Percentiles rank a stretch among this genome's conserved stretches.
Conservation (phyloP, 179 eudicot genomes). For the Silene noctiflora region DNA sequence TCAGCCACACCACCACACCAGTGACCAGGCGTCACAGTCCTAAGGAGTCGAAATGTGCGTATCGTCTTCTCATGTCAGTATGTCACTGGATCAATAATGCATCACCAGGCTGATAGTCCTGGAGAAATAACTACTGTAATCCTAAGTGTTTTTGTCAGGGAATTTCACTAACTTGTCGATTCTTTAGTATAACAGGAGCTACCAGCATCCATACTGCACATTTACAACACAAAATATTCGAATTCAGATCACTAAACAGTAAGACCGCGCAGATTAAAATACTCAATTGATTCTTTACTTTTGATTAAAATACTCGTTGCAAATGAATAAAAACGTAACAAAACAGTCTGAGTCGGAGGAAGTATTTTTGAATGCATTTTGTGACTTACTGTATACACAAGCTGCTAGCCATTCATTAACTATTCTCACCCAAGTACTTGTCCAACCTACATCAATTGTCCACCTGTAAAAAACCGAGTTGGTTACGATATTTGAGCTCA, state of each 20-base stretch:
- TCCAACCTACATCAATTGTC: conserved; percentile 91
- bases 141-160: conserved; percentile 19
- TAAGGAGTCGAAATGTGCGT: not conserved
- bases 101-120: not conserved
- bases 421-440: conserved; percentile 91
- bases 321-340: too few species aligned
- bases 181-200: conserved; percentile 59
- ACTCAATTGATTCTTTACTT: too few species aligned
- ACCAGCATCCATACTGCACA: conserved; percentile 81
- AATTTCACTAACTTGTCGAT: conserved; percentile 44
- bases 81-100: conserved; percentile 10
- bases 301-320: too few species aligned
- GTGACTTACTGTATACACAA: conserved; percentile 66
- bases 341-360: not conserved
- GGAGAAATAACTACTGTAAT: not conserved
- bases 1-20: not conserved
- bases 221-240: conserved; percentile 3
- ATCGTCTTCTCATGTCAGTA: conserved; percentile 14
- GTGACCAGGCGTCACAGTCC: not conserved
- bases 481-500: not conserved
- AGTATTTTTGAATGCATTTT: not conserved
- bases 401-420: conserved; percentile 82
- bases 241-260: not conserved
- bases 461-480: conserved; percentile 42
- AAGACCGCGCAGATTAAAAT: not conserved